These are phyloP conservation scores for Herpetospermum pedunculosum DNA, from an alignment of 306 rosid genomes.

Conservation along the genomic window DNA sequence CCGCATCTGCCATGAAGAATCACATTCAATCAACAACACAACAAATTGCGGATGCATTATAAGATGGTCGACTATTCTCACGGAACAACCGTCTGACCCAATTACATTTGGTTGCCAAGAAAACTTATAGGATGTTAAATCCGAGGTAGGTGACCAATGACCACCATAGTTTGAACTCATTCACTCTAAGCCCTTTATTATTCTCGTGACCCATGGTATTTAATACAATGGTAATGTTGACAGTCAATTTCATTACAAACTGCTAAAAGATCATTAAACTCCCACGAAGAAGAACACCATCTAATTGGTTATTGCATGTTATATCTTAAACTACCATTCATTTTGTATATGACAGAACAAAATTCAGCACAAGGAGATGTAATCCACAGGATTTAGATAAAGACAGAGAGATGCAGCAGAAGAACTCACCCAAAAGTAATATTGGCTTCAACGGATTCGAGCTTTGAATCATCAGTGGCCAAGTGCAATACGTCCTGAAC, in stretches of 20 bases:
- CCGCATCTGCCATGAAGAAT: slow-evolving; percentile 61
- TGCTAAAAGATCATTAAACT: background rate
- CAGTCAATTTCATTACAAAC: background rate
- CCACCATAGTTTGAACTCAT: too few relatives aligned
- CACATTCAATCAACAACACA: slow-evolving; percentile 6
- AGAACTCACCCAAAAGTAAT: slow-evolving; percentile 69
- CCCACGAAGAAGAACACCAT: background rate
- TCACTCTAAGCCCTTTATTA: too few relatives aligned
- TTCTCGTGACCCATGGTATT: too few relatives aligned
- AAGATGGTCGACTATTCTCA: too few relatives aligned
- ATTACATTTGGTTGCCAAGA: too few relatives aligned
- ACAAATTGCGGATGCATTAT: background rate
- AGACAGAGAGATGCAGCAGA: background rate
- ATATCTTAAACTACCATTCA: background rate
- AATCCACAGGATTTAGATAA: background rate
- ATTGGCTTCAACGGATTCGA: slow-evolving; percentile 20
- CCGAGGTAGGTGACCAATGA: too few relatives aligned
- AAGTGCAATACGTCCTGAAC: slow-evolving; percentile 81
- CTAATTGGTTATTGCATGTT: too few relatives aligned
- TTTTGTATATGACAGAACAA: background rate
- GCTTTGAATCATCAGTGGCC: slow-evolving; percentile 34
- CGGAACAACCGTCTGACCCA: too few relatives aligned
- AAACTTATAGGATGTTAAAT: too few relatives aligned
- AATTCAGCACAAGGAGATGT: background rate
- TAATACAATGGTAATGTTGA: background rate